Evolutionary conservation across 352 stramenopile genomes (phyloP), one percentile per base, ranked within the genome.

Genomic region (Albugo candida): DNA sequence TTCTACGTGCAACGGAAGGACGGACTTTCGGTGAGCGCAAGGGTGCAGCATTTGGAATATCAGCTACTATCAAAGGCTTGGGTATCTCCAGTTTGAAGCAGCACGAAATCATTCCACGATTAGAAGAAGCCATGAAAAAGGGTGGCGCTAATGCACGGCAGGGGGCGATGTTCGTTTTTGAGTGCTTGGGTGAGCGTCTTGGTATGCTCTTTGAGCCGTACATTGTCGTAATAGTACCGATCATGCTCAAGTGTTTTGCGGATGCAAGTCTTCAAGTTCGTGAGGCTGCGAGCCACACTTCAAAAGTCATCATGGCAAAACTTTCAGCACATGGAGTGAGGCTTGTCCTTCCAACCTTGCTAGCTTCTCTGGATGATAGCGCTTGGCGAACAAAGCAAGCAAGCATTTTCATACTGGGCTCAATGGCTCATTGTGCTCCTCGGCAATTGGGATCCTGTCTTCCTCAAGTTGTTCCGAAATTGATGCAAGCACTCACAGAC

Each of bases 321-420:
- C 70, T 99, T 35, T 98, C 93, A 44, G 91, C 87, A 6, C 95
- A 98, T 64, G 95, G 96, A 49, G 94, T 99, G 18, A 99, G 99
- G 66, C 68, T 99, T 8, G 86, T 99, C 40, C 76, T 99, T 49
- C 95, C 95, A 38, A 95, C 94, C 41, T 88, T 99, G 16, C 65
- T 99, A 14, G 78, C 82, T 40, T 89, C 92, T 14, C 92, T 99
- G 16, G 75, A 94, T 47, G 83, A 97, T 56, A 69, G 70, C 12
- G 64, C 72, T 24, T 99, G 95, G 95, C 81, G 96, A 54, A 99
- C 94, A n/a, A 99, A 99, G 65, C 85, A 98, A 59, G 95, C 93
- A 0, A 95, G 93, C 16, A 98, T 99, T 61, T 82, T 96, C 53
- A 91, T 99, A 59, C 69, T 99, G 44, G 92, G 92, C 17, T 86